Evolutionary conservation across 768 basidiomycete genomes (phyloP).

Genomic region (Boletus huronensis): DNA sequence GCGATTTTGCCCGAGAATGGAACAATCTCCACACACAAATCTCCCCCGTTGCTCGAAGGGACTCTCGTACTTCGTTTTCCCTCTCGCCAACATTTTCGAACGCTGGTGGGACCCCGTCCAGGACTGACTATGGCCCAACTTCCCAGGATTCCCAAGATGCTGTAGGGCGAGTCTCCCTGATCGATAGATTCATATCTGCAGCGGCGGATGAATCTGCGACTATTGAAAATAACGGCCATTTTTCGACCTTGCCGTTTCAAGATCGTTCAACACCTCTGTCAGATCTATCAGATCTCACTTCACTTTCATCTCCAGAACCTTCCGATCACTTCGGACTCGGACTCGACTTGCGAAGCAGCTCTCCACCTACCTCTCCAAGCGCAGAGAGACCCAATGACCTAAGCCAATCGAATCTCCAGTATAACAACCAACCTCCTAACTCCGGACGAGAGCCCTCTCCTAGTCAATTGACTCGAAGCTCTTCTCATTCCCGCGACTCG

Average conservation of each 20-base stretch:
- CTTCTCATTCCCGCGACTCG: background rate
- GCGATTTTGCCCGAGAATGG: conserved; percentile 21
- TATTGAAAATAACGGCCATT: background rate
- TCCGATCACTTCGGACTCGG: conserved; percentile 2
- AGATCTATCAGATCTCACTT: conserved; percentile 28
- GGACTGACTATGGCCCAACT: background rate
- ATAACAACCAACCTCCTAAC: background rate
- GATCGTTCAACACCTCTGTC: conserved; percentile 25
- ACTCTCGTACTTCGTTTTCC: background rate
- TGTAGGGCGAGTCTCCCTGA: conserved; percentile 20
- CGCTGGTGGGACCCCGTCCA: background rate
- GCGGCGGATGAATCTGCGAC: conserved; percentile 13
- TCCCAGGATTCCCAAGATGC: conserved; percentile 9
- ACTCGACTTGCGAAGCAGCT: conserved; percentile 6
- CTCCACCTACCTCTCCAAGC: conserved; percentile 21
- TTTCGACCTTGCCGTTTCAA: conserved; percentile 2
- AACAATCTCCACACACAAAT: conserved; percentile 10
- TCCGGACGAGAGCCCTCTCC: background rate
- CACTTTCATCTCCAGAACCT: conserved; percentile 26
- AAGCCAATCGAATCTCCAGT: background rate
- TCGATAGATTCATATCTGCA: conserved; percentile 29
- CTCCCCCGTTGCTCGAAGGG: conserved; percentile 24
- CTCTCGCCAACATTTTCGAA: conserved; percentile 8
- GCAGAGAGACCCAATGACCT: background rate
- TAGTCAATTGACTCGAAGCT: conserved; percentile 1